These are phyloP conservation scores for Lodderomyces margitis DNA, from an alignment of 1,139 yeast genomes.

Conservation along the genomic window DNA sequence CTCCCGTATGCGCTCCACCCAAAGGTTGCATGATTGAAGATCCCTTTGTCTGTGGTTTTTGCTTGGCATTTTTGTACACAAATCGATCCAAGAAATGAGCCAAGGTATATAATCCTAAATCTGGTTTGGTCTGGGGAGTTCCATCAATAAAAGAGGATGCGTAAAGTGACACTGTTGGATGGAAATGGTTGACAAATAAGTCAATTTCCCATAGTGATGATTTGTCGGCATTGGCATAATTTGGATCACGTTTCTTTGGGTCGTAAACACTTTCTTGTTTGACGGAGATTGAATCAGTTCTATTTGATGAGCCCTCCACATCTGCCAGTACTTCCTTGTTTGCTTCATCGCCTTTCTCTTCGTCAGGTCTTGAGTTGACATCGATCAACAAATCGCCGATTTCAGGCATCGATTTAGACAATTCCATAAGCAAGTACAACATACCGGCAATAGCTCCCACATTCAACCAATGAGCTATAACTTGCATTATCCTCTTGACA, in stretches of 20 bases:
- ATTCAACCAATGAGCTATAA: constrained; percentile 81
- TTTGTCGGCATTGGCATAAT: constrained; percentile 74
- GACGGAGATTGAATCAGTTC: constrained; percentile 14
- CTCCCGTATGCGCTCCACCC: constrained; percentile 84
- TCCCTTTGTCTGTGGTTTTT: constrained; percentile 69
- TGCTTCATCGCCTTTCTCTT: constrained; percentile 7
- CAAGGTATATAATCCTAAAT: constrained; percentile 81
- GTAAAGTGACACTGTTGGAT: constrained; percentile 85
- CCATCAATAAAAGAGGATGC: constrained; percentile 62
- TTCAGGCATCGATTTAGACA: constrained; percentile 46
- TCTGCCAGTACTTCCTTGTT: constrained; percentile 11
- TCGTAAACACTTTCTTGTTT: constrained; percentile 51
- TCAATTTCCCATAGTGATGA: constrained; percentile 86
- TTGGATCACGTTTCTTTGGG: constrained; percentile 88
- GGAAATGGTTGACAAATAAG: constrained; percentile 77
- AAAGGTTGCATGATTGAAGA: constrained; percentile 96
- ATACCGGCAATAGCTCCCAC: constrained; percentile 92
- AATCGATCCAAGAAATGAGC: constrained; percentile 92
- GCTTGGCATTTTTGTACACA: constrained; percentile 90
- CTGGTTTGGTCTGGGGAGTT: constrained; percentile 60
- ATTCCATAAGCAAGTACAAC: constrained; percentile 70
- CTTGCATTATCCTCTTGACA: constrained; percentile 85
- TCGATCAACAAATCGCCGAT: constrained; percentile 43
- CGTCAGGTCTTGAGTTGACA: constrained; percentile 40
- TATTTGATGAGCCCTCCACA: constrained; percentile 12